These are phyloP conservation scores for Sanguinoderma infundibulare DNA, from an alignment of 1,284 basidiomycete species.

Conservation along the genomic window DNA sequence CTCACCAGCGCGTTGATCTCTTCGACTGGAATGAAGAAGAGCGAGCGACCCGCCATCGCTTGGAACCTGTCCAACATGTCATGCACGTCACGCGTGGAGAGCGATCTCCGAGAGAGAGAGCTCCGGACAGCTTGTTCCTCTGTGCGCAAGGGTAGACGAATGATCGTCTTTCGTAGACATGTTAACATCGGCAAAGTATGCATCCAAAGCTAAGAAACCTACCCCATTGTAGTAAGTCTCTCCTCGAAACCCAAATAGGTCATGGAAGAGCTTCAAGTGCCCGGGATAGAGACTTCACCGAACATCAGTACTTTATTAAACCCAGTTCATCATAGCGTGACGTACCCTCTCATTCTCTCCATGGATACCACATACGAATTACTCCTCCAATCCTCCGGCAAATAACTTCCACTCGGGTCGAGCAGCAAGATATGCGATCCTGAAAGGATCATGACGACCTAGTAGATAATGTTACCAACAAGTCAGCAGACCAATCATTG, in stretches of 20 bases:
- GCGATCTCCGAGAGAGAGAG: slow-evolving; percentile 6
- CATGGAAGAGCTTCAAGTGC: slow-evolving; percentile 44
- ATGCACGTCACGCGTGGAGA: slow-evolving; percentile 7
- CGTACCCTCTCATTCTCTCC: slow-evolving; percentile 37
- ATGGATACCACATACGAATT: slow-evolving; percentile 31
- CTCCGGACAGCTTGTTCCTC: slow-evolving; percentile 12
- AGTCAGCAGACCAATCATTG: background rate
- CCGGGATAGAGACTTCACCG: slow-evolving; percentile 42
- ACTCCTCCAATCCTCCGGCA: slow-evolving; percentile 37
- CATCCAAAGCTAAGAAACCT: slow-evolving; percentile 26
- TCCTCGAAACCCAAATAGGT: slow-evolving; percentile 43
- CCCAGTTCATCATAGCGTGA: no score
- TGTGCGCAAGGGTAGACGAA: slow-evolving; percentile 46
- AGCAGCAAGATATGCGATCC: slow-evolving; percentile 45
- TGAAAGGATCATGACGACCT: slow-evolving; percentile 52
- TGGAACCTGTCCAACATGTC: slow-evolving; percentile 16
- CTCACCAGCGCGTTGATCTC: background rate
- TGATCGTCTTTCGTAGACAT: slow-evolving; percentile 44
- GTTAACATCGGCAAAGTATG: background rate
- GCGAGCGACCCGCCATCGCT: slow-evolving; percentile 7
- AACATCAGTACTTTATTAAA: background rate
- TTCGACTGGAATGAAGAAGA: slow-evolving; percentile 20
- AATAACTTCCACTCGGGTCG: slow-evolving; percentile 45
- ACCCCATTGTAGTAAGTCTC: slow-evolving; percentile 45
- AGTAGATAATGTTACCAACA: background rate